Base-by-base conservation (phyloP, 2,329 filamentous ascomycete genomes). In the Alternaria postmessia region DNA sequence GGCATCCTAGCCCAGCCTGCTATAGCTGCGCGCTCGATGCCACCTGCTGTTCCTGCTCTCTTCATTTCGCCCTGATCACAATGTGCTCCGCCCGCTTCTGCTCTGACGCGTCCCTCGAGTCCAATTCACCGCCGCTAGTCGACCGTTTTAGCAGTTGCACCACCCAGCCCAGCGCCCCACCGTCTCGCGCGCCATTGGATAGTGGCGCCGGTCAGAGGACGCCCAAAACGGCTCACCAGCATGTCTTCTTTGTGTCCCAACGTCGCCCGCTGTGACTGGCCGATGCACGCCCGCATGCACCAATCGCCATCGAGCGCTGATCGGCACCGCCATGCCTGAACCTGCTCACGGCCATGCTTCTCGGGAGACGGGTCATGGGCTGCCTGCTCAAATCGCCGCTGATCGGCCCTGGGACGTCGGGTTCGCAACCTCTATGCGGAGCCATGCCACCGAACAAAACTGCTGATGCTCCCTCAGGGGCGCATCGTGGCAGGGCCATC, bases 71-170 rank as follows among this genome's bases (percentile, higher is more conserved):
- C 68, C 70, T 46, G 63, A 43, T 58, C 66, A 56, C 54, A 11
- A 43, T 41, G 60, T 56, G 66, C 68, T 49, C 71, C 67, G 58
- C 56, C 54, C 62, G 54, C 61, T 28, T 22, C 52, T 32, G 39
- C 60, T 62, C 59, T 51, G 64, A 70, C 69, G 69, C 67, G 69
- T 71, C 69, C 67, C 52, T 72, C 73, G 65, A 73, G 63, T 71
- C 67, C 61, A 51, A 46, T 54, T 62, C 63, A 63, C 66, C 51
- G 65, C 66, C 64, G 65, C 70, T 76, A 75, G 73, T 69, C 67
- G 66, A 71, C 74, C 75, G 75, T 76, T 77, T 60, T 69, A 66
- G 66, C 71, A 69, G 68, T 73, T 69, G 70, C 73, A 74, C 68
- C 70, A 69, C 51, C 59, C 61, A 46, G 54, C 62, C 63, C 54